Conservation (phyloP, 2,329 filamentous ascomycete species). For the Hawksworthiomyces lignivorus region DNA sequence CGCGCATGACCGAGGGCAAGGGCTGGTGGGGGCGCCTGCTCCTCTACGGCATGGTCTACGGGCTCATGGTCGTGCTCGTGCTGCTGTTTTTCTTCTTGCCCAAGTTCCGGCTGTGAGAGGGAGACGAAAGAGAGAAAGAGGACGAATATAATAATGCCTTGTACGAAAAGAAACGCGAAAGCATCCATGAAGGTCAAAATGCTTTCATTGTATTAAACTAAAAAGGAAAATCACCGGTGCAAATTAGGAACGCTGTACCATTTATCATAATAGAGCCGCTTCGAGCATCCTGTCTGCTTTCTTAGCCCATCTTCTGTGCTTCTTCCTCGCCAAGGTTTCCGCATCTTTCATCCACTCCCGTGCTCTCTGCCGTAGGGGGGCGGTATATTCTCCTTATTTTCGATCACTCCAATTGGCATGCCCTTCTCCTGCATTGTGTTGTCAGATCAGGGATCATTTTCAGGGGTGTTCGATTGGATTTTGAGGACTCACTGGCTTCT, state of each 20-base stretch:
- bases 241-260: too few species aligned
- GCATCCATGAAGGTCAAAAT: too few species aligned
- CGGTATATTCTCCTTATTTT: conserved; percentile 7
- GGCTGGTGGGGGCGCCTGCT: conserved; percentile 81
- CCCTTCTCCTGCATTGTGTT: conserved; percentile 14
- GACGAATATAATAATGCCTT: too few species aligned
- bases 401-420: conserved; percentile 22
- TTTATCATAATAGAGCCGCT: too few species aligned
- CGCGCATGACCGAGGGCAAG: conserved; percentile 76
- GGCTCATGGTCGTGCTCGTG: conserved; percentile 68
- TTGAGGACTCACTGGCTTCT: conserved; percentile 11
- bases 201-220: too few species aligned
- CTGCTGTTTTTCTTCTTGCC: conserved; percentile 79
- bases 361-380: neutral
- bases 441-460: too few species aligned
- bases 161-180: too few species aligned
- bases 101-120: conserved; percentile 69
- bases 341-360: neutral
- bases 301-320: too few species aligned
- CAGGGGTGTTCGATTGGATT: too few species aligned
- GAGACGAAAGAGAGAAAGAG: neutral
- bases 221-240: too few species aligned
- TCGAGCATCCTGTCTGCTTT: too few species aligned
- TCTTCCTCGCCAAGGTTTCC: neutral
- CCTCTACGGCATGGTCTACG: conserved; percentile 78